Percentiles rank a stretch among this genome's conserved stretches.
These are phyloP conservation scores for Termitomyces titanicus DNA, from an alignment of 768 basidiomycete genomes.

Conservation along the genomic window DNA sequence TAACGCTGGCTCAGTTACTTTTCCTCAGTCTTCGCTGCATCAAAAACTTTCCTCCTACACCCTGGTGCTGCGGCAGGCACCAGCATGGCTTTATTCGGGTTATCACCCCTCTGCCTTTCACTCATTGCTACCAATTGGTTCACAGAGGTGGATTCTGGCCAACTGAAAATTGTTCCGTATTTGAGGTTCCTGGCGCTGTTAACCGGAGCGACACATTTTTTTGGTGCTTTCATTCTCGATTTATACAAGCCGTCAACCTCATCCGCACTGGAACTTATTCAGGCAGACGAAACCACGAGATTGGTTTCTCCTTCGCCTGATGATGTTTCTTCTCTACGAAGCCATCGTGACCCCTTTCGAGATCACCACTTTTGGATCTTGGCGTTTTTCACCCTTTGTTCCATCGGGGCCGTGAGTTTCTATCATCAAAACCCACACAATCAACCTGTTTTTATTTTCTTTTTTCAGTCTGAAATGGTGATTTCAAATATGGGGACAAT, in stretches of 20 bases:
- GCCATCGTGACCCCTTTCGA: slow-evolving; percentile 40
- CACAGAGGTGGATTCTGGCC: slow-evolving; percentile 38
- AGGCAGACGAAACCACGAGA: slow-evolving; percentile 29
- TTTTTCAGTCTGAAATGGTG: slow-evolving; percentile 68
- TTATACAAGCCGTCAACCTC: neutral
- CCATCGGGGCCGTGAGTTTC: slow-evolving; percentile 66
- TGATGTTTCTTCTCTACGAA: neutral
- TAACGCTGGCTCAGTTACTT: slow-evolving; percentile 46
- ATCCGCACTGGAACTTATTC: neutral
- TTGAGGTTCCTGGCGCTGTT: slow-evolving; percentile 54
- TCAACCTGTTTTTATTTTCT: neutral
- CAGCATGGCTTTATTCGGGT: slow-evolving; percentile 73
- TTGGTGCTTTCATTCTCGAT: slow-evolving; percentile 47
- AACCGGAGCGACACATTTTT: slow-evolving; percentile 48
- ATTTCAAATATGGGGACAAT: slow-evolving; percentile 82
- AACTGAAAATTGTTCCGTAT: slow-evolving; percentile 44
- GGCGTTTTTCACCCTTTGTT: slow-evolving; percentile 42
- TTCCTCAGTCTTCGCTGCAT: slow-evolving; percentile 71
- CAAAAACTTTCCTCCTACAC: slow-evolving; percentile 62
- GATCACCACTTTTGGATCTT: slow-evolving; percentile 67
- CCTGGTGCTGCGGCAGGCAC: slow-evolving; percentile 64
- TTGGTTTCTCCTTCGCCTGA: slow-evolving; percentile 18
- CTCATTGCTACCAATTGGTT: slow-evolving; percentile 61
- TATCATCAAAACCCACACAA: neutral
- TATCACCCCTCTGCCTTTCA: slow-evolving; percentile 76